Base-by-base conservation (phyloP, 495 filamentous ascomycete genomes). In the Aspergillus avenaceus region DNA sequence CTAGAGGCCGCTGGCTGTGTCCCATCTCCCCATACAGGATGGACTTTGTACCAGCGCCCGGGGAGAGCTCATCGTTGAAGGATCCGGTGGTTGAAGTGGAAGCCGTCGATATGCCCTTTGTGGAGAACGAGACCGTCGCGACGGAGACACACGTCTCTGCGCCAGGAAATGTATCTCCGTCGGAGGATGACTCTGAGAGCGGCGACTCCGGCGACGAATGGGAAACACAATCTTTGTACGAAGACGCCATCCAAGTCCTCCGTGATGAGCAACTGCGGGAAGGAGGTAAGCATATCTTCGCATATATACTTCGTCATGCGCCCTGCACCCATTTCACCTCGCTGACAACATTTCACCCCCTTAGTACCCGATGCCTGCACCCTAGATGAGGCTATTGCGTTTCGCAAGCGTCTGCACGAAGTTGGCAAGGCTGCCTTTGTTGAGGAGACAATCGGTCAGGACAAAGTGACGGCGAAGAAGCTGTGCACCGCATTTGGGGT, bases 401-500 rank as follows among this genome's bases (percentile, higher is more conserved):
- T 80, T 63, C 81, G 87, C 45, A 75, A 85, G 42, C 78, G 84
- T 16, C 72, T 97, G 14, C 84, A 88, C 55, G 75, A 81, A 22
- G 69, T 91, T 51, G 92, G 91, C 4, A 85, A 85, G 38, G 80
- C 83, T 40, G 76, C 82, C 13, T 96, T 97, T 66, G 76, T 89
- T 47, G 72, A 81, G 50, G 76, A 83, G 50, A 91, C 87, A 9
- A 77, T 97, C 47, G 80, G 82, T 29, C 73, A 77, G 21, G 81
- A 82, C 12, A 70, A 72, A 22, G 80, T 92, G 51, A 82, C 86
- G 2, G 88, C 86, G 19, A 87, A 86, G 70, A 93, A 89, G 66
- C 73, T 98, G 18, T 83, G 91, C 53, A 93, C 90, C 5, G 93
- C 92, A n/a, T 98, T 98, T 70, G 86, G 87, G 41, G 84, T 96